phyloP scores from a whole-genome alignment of 306 rosid species.

The Quercus gilva region DNA sequence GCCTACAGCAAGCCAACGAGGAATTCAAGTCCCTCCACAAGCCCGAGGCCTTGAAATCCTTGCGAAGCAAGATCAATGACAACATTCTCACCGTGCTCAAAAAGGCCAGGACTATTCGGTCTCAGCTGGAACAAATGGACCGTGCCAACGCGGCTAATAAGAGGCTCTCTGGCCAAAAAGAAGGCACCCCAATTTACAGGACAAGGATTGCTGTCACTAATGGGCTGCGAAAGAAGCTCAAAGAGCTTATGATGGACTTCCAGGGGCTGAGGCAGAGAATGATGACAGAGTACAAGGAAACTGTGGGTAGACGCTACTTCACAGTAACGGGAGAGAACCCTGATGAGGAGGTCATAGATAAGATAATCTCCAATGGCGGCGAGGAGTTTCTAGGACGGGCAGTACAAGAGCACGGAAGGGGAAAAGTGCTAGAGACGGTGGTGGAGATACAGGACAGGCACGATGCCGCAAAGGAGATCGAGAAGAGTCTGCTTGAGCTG shows the following conservation, averaged over 20 bases:
- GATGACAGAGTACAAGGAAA: constrained; percentile 81
- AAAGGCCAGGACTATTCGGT: constrained; percentile 45
- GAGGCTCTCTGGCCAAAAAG: constrained; percentile 59
- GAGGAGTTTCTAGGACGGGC: constrained; percentile 64
- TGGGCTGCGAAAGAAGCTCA: constrained; percentile 70
- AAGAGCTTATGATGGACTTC: constrained; percentile 89
- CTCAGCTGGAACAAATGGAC: constrained; percentile 78
- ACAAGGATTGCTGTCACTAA: constrained; percentile 70
- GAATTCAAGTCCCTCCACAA: constrained; percentile 69
- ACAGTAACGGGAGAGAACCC: constrained; percentile 80
- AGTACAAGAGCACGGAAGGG: constrained; percentile 68
- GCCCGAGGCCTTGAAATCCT: constrained; percentile 53
- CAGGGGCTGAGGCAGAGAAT: constrained; percentile 71
- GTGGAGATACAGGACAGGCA: constrained; percentile 85
- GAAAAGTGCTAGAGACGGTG: constrained; percentile 77
- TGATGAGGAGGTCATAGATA: constrained; percentile 74
- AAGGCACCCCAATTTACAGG: constrained; percentile 62
- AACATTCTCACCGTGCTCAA: constrained; percentile 59
- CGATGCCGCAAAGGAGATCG: constrained; percentile 72
- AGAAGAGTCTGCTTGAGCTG: constrained; percentile 73
- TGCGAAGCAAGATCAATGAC: constrained; percentile 46
- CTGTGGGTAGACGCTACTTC: constrained; percentile 71
- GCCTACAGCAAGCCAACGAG: constrained; percentile 65
- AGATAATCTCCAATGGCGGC: constrained; percentile 65
- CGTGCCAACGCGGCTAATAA: constrained; percentile 58